Evolutionary conservation across 2,329 filamentous ascomycete genomes (phyloP), one percentile per base, ranked within the genome.

Genomic region (Aspergillus costaricaensis): DNA sequence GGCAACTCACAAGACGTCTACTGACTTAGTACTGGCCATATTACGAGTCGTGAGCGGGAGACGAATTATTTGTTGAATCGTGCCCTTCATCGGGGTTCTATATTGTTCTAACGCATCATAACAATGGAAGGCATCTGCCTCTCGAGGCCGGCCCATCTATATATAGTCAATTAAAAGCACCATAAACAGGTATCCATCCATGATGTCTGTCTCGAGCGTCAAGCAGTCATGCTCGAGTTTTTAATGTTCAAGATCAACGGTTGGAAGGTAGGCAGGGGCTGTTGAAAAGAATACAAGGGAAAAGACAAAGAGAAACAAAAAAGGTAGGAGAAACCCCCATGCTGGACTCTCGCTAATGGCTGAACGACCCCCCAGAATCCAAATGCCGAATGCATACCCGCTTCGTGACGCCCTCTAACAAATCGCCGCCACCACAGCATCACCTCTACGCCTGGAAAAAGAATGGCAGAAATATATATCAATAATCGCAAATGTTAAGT

Each of bases 121-220:
- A n/a, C 17, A 27, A 53, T 48, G 36, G 5, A 36, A 30, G 39
- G 25, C 25, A 25, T 49, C 50, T 21, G 27, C 50, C 38, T 7
- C 39, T n/a, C 52, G 32, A 36, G 14, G 52, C 12, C 47, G 52
- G 12, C 41, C 52, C 52, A 44, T 55, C 52, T 55, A 55, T 55
- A 55, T 55, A 30, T 44, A 55, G 39, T 32, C 47, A 30, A 30
- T n/a, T 50, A 50, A 8, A 50, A 50, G 25, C 27, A 17, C 47
- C n/a, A 50, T 50, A 30, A 49, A 32, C 47, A 50, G 25, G 25
- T n/a, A 32, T 12, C 25, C 47, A 32, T 12, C 25, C 47, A 50
- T 27, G 47, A 27, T 50, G 23, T n/a, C 25, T 17, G 25, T 27
- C 23, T n/a, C 23, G 25, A n/a, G 25, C 47, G 25, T 27, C n/a